These are phyloP conservation scores for Neonectria ditissima DNA, from an alignment of 2,329 filamentous ascomycete genomes.

Conservation along the genomic window DNA sequence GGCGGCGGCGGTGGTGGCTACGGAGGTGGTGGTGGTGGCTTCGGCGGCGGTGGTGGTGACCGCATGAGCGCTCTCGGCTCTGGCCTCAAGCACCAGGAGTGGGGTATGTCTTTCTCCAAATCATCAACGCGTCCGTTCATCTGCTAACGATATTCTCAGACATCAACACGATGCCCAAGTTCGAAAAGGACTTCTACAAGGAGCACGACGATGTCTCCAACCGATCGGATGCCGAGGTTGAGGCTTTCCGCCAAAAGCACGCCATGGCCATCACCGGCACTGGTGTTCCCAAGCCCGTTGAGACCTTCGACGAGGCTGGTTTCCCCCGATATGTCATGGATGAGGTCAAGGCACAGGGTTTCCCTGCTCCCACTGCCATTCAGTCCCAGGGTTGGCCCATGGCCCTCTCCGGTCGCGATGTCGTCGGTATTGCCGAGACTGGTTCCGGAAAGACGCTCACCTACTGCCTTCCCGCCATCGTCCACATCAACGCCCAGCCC, in stretches of 20 bases:
- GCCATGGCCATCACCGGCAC: constrained; percentile 84
- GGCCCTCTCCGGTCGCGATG: constrained; percentile 97
- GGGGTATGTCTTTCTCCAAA: constrained; percentile 71
- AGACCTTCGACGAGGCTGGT: constrained; percentile 97
- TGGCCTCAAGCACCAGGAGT: constrained; percentile 87
- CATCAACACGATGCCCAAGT: constrained; percentile 83
- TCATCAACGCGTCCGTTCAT: constrained; percentile 42
- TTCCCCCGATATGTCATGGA: constrained; percentile 98
- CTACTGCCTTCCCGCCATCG: constrained; percentile 97
- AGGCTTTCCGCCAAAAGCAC: constrained; percentile 87
- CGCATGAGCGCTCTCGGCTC: constrained; percentile 93
- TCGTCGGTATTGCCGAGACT: constrained; percentile 98
- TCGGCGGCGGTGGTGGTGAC: constrained; percentile 81
- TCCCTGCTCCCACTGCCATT: constrained; percentile 92
- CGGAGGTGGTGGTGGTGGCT: constrained; percentile 52
- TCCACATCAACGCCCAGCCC: constrained; percentile 99
- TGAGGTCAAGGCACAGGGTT: constrained; percentile 98
- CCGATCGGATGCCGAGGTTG: constrained; percentile 83
- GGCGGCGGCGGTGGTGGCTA: constrained; percentile 52
- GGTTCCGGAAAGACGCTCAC: constrained; percentile 99
- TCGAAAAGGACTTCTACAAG: constrained; percentile 99
- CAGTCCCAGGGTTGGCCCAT: constrained; percentile 99
- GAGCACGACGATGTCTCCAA: constrained; percentile 83
- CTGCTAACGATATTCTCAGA: constrained; percentile 65
- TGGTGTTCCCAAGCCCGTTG: constrained; percentile 91